Evolutionary conservation across 1,284 basidiomycete species (phyloP).

Genomic region (Ustilago hordei): DNA sequence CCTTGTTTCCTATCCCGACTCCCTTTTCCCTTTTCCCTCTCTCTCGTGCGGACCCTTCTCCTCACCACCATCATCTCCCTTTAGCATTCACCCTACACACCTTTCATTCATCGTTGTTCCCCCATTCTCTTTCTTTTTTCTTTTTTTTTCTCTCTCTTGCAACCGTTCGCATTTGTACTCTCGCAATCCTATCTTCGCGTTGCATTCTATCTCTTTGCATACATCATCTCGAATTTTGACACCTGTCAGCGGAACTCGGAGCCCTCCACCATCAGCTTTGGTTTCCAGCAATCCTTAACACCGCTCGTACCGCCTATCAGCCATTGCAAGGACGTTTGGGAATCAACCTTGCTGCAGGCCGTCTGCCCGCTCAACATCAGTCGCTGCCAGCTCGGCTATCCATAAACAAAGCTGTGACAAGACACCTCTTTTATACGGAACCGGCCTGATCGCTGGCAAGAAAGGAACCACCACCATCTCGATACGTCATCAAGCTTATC

Average conservation of each 20-base stretch:
- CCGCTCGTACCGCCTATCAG: slow-evolving; percentile 2
- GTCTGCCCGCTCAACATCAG: not conserved
- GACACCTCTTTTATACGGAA: not conserved
- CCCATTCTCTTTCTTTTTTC: slow-evolving; percentile 4
- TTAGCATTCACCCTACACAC: not conserved
- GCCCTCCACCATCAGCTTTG: slow-evolving; percentile 37
- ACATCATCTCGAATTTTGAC: slow-evolving; percentile 27
- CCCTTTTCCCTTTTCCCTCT: slow-evolving; percentile 18
- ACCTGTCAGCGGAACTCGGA: slow-evolving; percentile 34
- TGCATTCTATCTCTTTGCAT: slow-evolving; percentile 14
- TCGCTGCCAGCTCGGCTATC: not conserved
- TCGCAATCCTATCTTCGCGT: slow-evolving; percentile 15
- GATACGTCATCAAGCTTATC: not conserved
- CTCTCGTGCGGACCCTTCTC: slow-evolving; percentile 34
- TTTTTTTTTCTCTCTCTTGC: not conserved
- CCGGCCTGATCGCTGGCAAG: slow-evolving; percentile 21
- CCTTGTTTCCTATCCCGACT: slow-evolving; percentile 23
- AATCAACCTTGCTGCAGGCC: slow-evolving; percentile 1
- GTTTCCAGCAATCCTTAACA: slow-evolving; percentile 18
- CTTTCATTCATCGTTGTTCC: slow-evolving; percentile 3
- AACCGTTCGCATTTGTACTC: slow-evolving; percentile 2
- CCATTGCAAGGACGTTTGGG: slow-evolving; percentile 13
- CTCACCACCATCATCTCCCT: slow-evolving; percentile 33
- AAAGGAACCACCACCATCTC: not conserved
- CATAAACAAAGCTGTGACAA: not conserved